Base-by-base conservation (phyloP, 2,329 filamentous ascomycete genomes). In the Endothia cerciana region DNA sequence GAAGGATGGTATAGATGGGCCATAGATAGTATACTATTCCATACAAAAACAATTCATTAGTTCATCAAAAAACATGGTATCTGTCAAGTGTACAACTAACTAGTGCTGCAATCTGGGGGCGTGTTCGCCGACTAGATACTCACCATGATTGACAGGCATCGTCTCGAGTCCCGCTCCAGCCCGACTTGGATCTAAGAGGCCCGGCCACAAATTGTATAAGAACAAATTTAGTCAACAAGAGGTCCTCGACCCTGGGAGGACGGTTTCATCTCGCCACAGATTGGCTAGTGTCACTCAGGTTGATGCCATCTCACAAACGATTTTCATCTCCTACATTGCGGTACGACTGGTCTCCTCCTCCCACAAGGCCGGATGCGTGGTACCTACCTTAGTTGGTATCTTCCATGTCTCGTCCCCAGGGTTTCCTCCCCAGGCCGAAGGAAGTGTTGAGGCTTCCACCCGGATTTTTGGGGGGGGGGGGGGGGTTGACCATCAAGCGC, bases 1-100 rank as follows among this genome's bases (percentile, higher is more conserved):
- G 25, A 59, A 43, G n/a, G 38, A 53, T 36, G 22, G 55, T 38
- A 66, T 66, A 66, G 66, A 68, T 33, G 59, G 56, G 56, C 58
- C 63, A 68, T 68, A 68, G 66, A 68, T 25, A 65, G 30, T 47
- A n/a, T 47, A 64, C 19, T 49, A 53, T 19, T 45, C 30, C 45
- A n/a, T 61, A 41, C 15, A 49, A 57, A 25, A 49, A 25, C n/a
- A 49, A 49, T 49, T 49, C n/a, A 25, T 47, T 17, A 47, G 43
- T 22, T 11, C 17, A 11, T 49, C 45, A 51, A 30, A 49, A 28
- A 17, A 28, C 25, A 15, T 4, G 43, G 43, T 30, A 25, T 49
- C 10, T 10, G 13, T 25, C 8, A 19, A 47, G n/a, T 4, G 7
- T 47, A n/a, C n/a, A 25, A 22, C 10, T n/a, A 25, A 22, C 10